These are phyloP conservation scores for Magnaporthiopsis poae DNA, from an alignment of 2,329 filamentous ascomycete genomes.

Conservation along the genomic window DNA sequence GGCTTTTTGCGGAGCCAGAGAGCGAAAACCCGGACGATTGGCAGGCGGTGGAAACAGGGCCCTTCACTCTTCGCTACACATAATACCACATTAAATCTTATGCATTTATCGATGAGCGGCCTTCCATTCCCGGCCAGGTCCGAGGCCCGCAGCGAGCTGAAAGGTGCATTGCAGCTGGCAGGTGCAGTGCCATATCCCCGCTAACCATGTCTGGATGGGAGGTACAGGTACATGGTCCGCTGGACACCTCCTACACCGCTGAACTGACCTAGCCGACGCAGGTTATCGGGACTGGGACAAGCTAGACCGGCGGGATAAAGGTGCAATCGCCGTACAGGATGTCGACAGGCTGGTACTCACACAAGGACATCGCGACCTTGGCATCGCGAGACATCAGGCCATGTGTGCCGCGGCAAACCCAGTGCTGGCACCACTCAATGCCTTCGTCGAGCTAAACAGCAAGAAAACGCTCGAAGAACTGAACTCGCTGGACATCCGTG, in stretches of 20 bases:
- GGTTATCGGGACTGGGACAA: not conserved
- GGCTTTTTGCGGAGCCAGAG: not conserved
- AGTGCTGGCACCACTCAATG: not conserved
- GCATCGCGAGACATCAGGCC: too few species aligned
- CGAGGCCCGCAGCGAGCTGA: not conserved
- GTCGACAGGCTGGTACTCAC: not conserved
- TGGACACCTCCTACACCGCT: too few species aligned
- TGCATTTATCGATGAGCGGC: not conserved
- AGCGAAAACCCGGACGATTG: not conserved
- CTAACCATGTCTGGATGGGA: not conserved
- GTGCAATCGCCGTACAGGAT: not conserved
- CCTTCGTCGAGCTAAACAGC: not conserved
- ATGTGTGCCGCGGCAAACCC: not conserved
- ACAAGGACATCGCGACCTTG: too few species aligned
- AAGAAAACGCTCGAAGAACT: not conserved
- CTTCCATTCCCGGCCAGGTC: not conserved
- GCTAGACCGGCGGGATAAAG: not conserved
- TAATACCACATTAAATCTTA: not conserved
- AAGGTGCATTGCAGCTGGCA: not conserved
- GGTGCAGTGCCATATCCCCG: not conserved
- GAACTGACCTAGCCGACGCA: not conserved
- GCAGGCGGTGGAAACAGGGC: constrained; percentile 2
- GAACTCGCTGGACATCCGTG: not conserved
- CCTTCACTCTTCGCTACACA: not conserved
- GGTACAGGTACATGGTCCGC: not conserved